Percentiles rank a stretch among this genome's conserved stretches.
These are phyloP conservation scores for Moniliophthora roreri DNA, from an alignment of 1,284 basidiomycete species.

Conservation along the genomic window DNA sequence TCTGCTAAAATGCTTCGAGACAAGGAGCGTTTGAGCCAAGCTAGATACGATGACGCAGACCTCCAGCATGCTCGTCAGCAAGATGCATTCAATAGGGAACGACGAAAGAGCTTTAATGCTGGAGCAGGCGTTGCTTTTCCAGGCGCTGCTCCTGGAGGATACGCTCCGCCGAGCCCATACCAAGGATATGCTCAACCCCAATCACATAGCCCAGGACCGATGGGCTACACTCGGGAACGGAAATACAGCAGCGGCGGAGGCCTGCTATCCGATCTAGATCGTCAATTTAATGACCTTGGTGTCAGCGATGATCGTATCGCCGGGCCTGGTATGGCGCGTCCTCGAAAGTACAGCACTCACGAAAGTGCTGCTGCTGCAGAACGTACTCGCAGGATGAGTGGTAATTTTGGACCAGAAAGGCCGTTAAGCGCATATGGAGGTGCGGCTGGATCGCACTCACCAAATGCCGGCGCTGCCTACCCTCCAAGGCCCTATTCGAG, in stretches of 20 bases:
- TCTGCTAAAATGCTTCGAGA: slow-evolving; percentile 50
- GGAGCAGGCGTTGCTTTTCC: slow-evolving; percentile 21
- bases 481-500: slow-evolving; percentile 5
- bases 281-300: slow-evolving; percentile 14
- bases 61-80: slow-evolving; percentile 51
- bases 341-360: slow-evolving; percentile 10
- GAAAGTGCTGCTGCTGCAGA: slow-evolving; percentile 6
- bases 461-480: not conserved
- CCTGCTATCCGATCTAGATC: slow-evolving; percentile 10
- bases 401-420: slow-evolving; percentile 21
- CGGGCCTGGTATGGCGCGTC: slow-evolving; percentile 9
- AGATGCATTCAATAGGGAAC: slow-evolving; percentile 41
- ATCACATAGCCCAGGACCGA: not conserved
- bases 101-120: slow-evolving; percentile 45
- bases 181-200: slow-evolving; percentile 5
- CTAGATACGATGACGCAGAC: slow-evolving; percentile 50
- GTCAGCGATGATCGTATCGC: slow-evolving; percentile 6
- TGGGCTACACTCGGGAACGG: slow-evolving; percentile 11
- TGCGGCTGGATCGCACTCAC: not conserved
- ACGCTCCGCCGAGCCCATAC: slow-evolving; percentile 10
- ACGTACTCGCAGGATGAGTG: slow-evolving; percentile 21
- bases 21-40: slow-evolving; percentile 33
- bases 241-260: slow-evolving; percentile 14
- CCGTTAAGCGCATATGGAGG: slow-evolving; percentile 8
- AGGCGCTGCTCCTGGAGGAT: not conserved